Base-by-base conservation (phyloP, 768 basidiomycete species). In the Rhodotorula diobovata region DNA sequence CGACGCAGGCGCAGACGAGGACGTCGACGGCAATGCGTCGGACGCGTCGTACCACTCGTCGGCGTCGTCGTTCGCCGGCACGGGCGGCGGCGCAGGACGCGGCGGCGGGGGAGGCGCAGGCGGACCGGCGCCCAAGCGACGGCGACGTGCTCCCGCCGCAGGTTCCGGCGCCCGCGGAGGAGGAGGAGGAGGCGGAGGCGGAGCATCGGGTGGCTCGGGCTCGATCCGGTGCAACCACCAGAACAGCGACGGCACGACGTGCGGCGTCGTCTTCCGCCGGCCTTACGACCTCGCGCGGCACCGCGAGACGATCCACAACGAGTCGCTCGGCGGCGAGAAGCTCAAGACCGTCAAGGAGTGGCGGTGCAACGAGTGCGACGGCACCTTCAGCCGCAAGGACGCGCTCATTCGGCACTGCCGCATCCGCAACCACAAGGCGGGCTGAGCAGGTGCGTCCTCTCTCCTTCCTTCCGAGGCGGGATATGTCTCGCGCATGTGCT, bases 1-100 rank as follows among this genome's bases (percentile, higher is more conserved):
- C 1, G 60, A 34, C 83, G 85, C 68, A 82, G 78, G 56, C 56
- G 57, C 35, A 76, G 76, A 57, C 77, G 35, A 1, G 21, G 64
- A 56, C 34, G 53, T 67, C 51, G 65, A 46, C 48, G 60, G 43
- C 2, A 35, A 68, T 37, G 64, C 66, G 11, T 60, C 64, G 45
- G 61, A 68, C 55, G 67, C 61, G 69, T 54, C 58, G 28, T 63
- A 72, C 43, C 61, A 55, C 55, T 71, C 70, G 15, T 62, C 60
- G 9, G 58, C 56, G 18, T 61, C 61, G 37, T 46, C 53, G 25
- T 51, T 48, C 28, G 39, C 43, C 18, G 16, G 51, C 50, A 57
- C 23, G 51, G 48, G 34, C 50, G 37, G 8, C 7, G 37, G 43
- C 35, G n/a, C n/a, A n/a, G n/a, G n/a, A n/a, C n/a, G n/a, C n/a